phyloP scores from a whole-genome alignment of 352 stramenopile genomes.

The Phytophthora fragariae region DNA sequence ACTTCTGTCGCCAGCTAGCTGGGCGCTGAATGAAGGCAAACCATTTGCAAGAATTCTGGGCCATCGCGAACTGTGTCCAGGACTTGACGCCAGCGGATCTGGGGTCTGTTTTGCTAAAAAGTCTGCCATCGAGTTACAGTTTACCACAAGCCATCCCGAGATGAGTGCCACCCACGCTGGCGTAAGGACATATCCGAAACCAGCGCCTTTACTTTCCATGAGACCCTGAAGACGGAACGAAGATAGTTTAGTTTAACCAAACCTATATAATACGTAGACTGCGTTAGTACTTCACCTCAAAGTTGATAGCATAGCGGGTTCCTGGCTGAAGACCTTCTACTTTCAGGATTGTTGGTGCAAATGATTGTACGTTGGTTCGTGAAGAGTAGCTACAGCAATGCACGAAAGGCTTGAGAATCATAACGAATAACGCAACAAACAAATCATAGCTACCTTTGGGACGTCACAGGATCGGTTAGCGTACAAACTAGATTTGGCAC shows the following conservation, averaged over 20 bases:
- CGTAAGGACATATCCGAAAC: constrained; percentile 49
- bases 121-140: constrained; percentile 44
- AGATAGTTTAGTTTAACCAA: background rate
- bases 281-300: constrained; percentile 47
- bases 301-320: constrained; percentile 62
- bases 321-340: constrained; percentile 61
- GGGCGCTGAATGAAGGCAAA: constrained; percentile 47
- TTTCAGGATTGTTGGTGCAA: constrained; percentile 68
- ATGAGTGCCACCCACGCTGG: constrained; percentile 44
- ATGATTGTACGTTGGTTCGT: constrained; percentile 48
- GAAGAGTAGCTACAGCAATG: constrained; percentile 26
- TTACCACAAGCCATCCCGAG: constrained; percentile 65
- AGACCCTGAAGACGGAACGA: constrained; percentile 58
- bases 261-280: background rate
- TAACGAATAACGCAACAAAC: background rate
- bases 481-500: constrained; percentile 50
- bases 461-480: constrained; percentile 41
- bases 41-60: constrained; percentile 45
- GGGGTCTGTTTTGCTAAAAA: constrained; percentile 25
- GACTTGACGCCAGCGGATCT: constrained; percentile 2
- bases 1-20: constrained; percentile 38
- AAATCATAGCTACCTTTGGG: constrained; percentile 37
- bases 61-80: constrained; percentile 42
- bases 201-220: constrained; percentile 28
- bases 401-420: background rate